Base-by-base conservation (phyloP, 768 basidiomycete species). In the Leccinum olivaceopallidum region DNA sequence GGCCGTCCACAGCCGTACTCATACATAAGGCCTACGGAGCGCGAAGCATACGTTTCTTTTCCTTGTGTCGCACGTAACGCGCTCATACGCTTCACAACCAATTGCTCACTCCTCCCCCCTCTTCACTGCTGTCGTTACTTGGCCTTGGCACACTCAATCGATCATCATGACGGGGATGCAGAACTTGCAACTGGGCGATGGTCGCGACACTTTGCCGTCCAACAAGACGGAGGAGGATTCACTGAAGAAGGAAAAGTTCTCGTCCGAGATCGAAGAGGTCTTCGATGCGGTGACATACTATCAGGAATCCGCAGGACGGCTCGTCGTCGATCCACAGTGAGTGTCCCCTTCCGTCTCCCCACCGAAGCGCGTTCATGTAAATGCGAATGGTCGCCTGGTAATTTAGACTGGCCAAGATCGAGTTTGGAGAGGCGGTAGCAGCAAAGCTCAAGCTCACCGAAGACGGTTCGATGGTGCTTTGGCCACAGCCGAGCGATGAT, bases 311-410 rank as follows among this genome's bases (percentile, higher is more conserved):
- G 85, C 84, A 1, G 87, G 86, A 13, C 77, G 87, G 20, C 73
- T 88, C 48, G 83, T 88, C 55, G 75, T 88, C 16, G 85, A 88
- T 69, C 86, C 86, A 14, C 73, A 77, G 86, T 85, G 60, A 20
- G 83, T 78, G 37, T 20, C 20, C 34, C 22, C 9, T 7, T 4
- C 7, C n/a, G 3, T 14, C 6, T 8, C 24, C 30, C 2, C 16
- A 52, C 24, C 16, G 49, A 28, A 18, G 24, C 26, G 14, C 18
- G 16, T 22, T 30, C n/a, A 50, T 26, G 49, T 12, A 6, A 6
- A 18, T 47, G 20, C 6, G 10, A 26, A 26, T n/a, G 49, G 6
- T 50, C 26, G 24, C 26, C n/a, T 50, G 49, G 22, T 16, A 7
- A 50, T 24, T 50, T 18, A 81, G 80, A 34, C 80, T 83, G 64